Evolutionary conservation across 495 filamentous ascomycete species (phyloP).

Genomic region (Annulohypoxylon nitens): DNA sequence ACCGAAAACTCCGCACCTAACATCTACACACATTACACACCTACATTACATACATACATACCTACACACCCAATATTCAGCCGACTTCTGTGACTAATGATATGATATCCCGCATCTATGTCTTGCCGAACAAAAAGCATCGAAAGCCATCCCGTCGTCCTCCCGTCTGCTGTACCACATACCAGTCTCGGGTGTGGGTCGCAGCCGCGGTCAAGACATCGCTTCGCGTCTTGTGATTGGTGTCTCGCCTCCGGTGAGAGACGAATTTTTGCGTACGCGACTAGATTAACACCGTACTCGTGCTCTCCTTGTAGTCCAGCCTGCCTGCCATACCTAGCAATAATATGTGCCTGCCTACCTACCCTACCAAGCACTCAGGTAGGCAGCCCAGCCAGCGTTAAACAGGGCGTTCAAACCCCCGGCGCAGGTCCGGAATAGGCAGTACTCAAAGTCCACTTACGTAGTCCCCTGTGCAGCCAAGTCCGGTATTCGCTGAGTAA

Average conservation of each 20-base stretch:
- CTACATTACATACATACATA: not conserved
- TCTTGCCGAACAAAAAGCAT: conserved; percentile 6
- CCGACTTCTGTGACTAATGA: not conserved
- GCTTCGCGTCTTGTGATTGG: conserved; percentile 19
- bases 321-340: not conserved
- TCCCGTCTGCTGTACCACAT: conserved; percentile 41
- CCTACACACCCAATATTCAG: not conserved
- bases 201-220: conserved; percentile 34
- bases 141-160: conserved; percentile 20
- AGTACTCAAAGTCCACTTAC: not conserved
- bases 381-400: conserved; percentile 11
- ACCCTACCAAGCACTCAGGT: too few relatives aligned
- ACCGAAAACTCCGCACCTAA: conserved; percentile 12
- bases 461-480: conserved; percentile 9
- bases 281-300: conserved; percentile 6
- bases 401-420: conserved; percentile 22
- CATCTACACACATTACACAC: not conserved
- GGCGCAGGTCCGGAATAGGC: conserved; percentile 6
- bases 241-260: conserved; percentile 34
- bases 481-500: conserved; percentile 11
- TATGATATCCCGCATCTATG: not conserved
- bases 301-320: conserved; percentile 8
- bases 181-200: conserved; percentile 44
- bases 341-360: too few relatives aligned
- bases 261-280: conserved; percentile 14